A percentile compares a stretch with the other conserved stretches of the same genome.
Evolutionary conservation across 2,329 filamentous ascomycete species (phyloP).

Genomic region (Hypoxylon sp.): DNA sequence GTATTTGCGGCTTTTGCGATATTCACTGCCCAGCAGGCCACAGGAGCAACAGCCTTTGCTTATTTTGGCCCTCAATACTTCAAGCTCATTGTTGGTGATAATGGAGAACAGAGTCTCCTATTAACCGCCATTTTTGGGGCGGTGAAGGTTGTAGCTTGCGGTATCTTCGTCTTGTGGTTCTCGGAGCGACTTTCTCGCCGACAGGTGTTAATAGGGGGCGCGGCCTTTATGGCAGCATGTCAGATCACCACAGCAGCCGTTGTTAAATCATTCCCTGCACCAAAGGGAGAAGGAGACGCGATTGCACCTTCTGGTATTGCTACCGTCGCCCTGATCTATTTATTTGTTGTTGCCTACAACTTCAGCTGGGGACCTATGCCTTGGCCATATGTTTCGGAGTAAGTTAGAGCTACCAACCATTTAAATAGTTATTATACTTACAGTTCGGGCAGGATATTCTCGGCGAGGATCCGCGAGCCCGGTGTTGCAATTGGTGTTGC

Average conservation of each 20-base stretch:
- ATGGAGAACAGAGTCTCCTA: slow-evolving; percentile 55
- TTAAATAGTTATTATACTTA: slow-evolving; percentile 13
- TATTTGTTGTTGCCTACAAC: slow-evolving; percentile 62
- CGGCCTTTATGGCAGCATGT: slow-evolving; percentile 54
- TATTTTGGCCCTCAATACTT: slow-evolving; percentile 66
- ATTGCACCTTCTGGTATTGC: slow-evolving; percentile 55
- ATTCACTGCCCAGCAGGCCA: slow-evolving; percentile 62
- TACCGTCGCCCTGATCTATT: slow-evolving; percentile 63
- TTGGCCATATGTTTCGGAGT: slow-evolving; percentile 59
- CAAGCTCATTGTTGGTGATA: slow-evolving; percentile 57
- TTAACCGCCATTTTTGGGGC: slow-evolving; percentile 63
- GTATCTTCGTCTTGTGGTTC: slow-evolving; percentile 61
- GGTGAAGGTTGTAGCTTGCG: slow-evolving; percentile 60
- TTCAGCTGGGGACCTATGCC: slow-evolving; percentile 60
- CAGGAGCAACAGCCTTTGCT: slow-evolving; percentile 62
- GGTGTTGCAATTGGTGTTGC: slow-evolving; percentile 56
- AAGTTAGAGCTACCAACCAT: slow-evolving; percentile 22
- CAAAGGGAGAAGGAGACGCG: slow-evolving; percentile 35
- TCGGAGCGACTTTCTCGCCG: slow-evolving; percentile 57
- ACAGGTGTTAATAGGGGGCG: slow-evolving; percentile 53
- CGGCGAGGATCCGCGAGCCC: slow-evolving; percentile 57
- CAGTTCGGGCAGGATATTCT: slow-evolving; percentile 52
- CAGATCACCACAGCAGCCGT: slow-evolving; percentile 56
- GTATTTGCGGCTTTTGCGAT: slow-evolving; percentile 55
- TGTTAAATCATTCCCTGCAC: slow-evolving; percentile 51